Evolutionary conservation across 2,329 filamentous ascomycete genomes (phyloP).

Genomic region (Fusarium transvaalense): DNA sequence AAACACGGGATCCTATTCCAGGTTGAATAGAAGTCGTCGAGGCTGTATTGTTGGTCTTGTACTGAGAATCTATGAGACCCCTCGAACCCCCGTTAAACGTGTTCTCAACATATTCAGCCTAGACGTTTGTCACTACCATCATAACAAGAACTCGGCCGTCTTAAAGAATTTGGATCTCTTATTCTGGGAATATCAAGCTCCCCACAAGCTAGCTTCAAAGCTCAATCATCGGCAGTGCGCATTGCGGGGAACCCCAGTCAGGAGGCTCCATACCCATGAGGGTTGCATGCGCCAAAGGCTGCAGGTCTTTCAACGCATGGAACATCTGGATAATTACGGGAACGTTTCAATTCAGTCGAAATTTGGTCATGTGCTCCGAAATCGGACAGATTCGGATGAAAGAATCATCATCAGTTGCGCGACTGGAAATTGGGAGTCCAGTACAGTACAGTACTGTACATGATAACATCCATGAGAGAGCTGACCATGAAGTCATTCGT

Average conservation of each 20-base stretch:
- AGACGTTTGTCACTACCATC: not conserved
- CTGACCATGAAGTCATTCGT: constrained; percentile 10
- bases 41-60: not conserved
- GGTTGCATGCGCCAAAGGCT: constrained; percentile 23
- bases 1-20: constrained; percentile 20
- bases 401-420: constrained; percentile 8
- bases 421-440: constrained; percentile 7
- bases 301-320: constrained; percentile 3
- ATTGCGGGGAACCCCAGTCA: constrained; percentile 23
- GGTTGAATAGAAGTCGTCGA: not conserved
- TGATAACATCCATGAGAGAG: not conserved
- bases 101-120: not conserved
- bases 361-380: constrained; percentile 33
- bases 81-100: not conserved
- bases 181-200: not conserved
- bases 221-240: not conserved
- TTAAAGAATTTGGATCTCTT: not conserved
- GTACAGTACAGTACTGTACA: too few relatives aligned
- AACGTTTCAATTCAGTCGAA: constrained; percentile 12
- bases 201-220: not conserved
- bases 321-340: constrained; percentile 6
- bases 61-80: not conserved
- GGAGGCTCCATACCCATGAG: not conserved
- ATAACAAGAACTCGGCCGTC: not conserved
- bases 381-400: constrained; percentile 31